Evolutionary conservation across 805 yeast genomes (phyloP).

Genomic region (Blastobotrys americana): DNA sequence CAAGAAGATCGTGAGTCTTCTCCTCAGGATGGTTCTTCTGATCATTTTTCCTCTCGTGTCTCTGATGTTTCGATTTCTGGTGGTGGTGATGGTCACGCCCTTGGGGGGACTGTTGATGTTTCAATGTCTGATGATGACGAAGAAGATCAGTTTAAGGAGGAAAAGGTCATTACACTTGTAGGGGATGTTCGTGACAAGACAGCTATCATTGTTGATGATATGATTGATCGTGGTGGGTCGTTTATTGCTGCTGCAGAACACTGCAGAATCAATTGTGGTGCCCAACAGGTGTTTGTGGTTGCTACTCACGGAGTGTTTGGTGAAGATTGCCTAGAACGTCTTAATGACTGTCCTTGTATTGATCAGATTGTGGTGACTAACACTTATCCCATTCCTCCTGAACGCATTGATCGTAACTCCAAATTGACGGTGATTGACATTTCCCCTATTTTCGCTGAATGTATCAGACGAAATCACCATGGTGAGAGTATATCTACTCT

Average conservation of each 20-base stretch:
- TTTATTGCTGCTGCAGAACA: conserved; percentile 98
- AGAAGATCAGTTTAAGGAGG: conserved; percentile 62
- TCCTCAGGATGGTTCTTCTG: conserved; percentile 17
- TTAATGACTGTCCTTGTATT: conserved; percentile 72
- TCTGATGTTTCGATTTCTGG: conserved; percentile 14
- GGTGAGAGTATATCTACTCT: conserved; percentile 94
- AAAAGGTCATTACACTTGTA: conserved; percentile 88
- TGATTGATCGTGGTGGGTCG: conserved; percentile 92
- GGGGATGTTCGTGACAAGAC: conserved; percentile 91
- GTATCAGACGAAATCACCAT: conserved; percentile 96
- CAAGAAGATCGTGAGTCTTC: conserved; percentile 26
- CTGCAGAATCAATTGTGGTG: conserved; percentile 92
- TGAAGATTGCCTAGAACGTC: conserved; percentile 73
- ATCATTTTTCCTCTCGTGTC: conserved; percentile 1
- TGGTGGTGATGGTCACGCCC: conserved; percentile 41
- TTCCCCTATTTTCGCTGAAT: conserved; percentile 92
- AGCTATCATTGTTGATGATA: conserved; percentile 91
- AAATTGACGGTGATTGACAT: conserved; percentile 87
- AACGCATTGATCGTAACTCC: conserved; percentile 46
- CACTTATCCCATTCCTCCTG: conserved; percentile 81
- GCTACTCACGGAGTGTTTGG: conserved; percentile 96
- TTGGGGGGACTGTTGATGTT: conserved; percentile 77
- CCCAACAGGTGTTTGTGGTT: conserved; percentile 77
- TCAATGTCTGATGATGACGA: conserved; percentile 70
- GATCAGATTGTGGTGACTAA: conserved; percentile 93